A percentile compares a stretch with the other conserved stretches of the same genome.
Evolutionary conservation across 352 stramenopile genomes (phyloP).

Genomic region (Paralagenidium karlingii): DNA sequence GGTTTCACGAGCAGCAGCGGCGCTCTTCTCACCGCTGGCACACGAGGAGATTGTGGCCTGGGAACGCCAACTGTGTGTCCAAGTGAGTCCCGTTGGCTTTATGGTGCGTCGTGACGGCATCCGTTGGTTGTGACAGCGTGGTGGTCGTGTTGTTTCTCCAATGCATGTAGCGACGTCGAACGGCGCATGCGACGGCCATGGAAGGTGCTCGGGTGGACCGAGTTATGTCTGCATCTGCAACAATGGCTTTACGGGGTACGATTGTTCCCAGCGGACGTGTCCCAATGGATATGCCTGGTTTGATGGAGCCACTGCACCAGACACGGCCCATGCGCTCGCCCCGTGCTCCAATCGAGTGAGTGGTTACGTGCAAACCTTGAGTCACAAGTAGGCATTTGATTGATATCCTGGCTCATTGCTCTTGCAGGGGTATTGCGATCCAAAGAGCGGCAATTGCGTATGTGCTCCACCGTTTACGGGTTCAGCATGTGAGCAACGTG

Average conservation of each 20-base stretch:
- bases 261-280: slow-evolving; percentile 45
- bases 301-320: slow-evolving; percentile 29
- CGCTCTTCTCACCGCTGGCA: slow-evolving; percentile 13
- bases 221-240: slow-evolving; percentile 48
- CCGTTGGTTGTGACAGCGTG: too few species aligned
- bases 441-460: slow-evolving; percentile 28
- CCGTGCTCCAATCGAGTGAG: slow-evolving; percentile 41
- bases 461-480: slow-evolving; percentile 69
- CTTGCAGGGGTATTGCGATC: slow-evolving; percentile 45
- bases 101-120: too few species aligned
- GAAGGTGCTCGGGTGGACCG: slow-evolving; percentile 25
- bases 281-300: slow-evolving; percentile 52
- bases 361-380: too few species aligned
- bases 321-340: slow-evolving; percentile 33
- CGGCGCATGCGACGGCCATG: slow-evolving; percentile 24
- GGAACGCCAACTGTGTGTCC: slow-evolving; percentile 19
- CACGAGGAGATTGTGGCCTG: slow-evolving; percentile 33
- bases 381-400: too few species aligned
- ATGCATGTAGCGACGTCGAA: slow-evolving; percentile 13
- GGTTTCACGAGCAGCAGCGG: slow-evolving; percentile 63
- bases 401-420: too few species aligned
- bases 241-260: slow-evolving; percentile 32
- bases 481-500: slow-evolving; percentile 51
- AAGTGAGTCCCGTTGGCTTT: too few species aligned
- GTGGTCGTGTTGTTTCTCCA: too few species aligned